Conservation (phyloP, 2,329 filamentous ascomycete genomes). For the Pseudogymnoascus pannorum region DNA sequence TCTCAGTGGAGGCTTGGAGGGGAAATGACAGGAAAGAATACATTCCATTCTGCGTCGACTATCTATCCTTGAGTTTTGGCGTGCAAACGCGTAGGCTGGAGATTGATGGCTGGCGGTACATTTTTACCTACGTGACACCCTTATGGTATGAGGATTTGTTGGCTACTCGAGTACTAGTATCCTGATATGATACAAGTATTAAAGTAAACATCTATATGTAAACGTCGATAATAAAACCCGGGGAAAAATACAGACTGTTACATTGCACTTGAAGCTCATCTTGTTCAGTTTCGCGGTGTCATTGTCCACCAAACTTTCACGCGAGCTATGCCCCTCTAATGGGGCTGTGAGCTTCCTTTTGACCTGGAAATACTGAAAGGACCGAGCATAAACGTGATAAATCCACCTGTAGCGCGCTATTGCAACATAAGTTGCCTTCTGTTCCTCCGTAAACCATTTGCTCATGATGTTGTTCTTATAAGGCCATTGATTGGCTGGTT, state of each 20-base stretch:
- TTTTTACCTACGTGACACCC: not conserved
- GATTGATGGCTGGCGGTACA: constrained; percentile 9
- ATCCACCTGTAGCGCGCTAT: not conserved
- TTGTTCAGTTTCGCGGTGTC: not conserved
- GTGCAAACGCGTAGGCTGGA: constrained; percentile 29
- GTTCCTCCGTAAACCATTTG: not conserved
- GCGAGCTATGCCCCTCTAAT: not conserved
- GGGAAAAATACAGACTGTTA: not conserved
- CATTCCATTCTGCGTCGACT: constrained; percentile 37
- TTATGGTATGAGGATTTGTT: constrained; percentile 1
- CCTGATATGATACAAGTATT: not conserved
- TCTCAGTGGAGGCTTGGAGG: constrained; percentile 55
- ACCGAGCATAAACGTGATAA: not conserved
- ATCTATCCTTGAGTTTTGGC: constrained; percentile 51
- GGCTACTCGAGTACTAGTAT: not conserved
- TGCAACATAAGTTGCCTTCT: not conserved
- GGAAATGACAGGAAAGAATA: constrained; percentile 61
- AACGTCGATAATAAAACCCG: not conserved
- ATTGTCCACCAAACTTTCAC: too few species aligned
- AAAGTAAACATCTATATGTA: not conserved
- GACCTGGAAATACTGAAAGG: not conserved
- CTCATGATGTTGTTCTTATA: not conserved
- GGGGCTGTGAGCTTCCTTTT: not conserved
- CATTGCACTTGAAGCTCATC: not conserved
- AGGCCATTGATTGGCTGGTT: not conserved